Conservation (phyloP, 192 early-diverging fungal species). For the Linderina pennispora region DNA sequence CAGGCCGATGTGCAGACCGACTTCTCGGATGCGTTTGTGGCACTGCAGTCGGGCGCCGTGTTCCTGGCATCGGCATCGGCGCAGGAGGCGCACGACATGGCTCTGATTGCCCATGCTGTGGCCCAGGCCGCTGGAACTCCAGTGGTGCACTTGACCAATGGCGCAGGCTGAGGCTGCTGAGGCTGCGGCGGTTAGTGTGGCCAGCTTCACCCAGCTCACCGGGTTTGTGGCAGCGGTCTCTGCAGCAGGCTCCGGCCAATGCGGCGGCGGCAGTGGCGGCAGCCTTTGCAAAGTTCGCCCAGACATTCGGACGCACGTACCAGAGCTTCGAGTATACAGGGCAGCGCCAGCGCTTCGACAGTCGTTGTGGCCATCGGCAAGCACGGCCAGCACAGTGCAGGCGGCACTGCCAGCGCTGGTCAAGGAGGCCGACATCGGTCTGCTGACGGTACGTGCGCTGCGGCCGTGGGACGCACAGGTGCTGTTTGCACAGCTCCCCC, state of each 20-base stretch:
- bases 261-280: slow-evolving; percentile 7
- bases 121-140: slow-evolving; percentile 55
- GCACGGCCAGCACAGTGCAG: slow-evolving; percentile 45
- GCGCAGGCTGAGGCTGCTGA: slow-evolving; percentile 54
- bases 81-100: slow-evolving; percentile 88
- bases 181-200: slow-evolving; percentile 47
- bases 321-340: slow-evolving; percentile 78
- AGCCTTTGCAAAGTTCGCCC: slow-evolving; percentile 39
- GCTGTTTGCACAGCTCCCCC: slow-evolving; percentile 64
- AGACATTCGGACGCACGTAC: slow-evolving; percentile 56
- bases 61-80: slow-evolving; percentile 67
- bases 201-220: slow-evolving; percentile 46
- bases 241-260: slow-evolving; percentile 4
- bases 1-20: slow-evolving; percentile 52
- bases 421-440: slow-evolving; percentile 50
- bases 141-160: slow-evolving; percentile 79
- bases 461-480: slow-evolving; percentile 79
- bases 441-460: slow-evolving; percentile 71
- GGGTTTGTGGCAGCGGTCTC: slow-evolving; percentile 27
- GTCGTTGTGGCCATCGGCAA: slow-evolving; percentile 77
- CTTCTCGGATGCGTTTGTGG: slow-evolving; percentile 66
- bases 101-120: slow-evolving; percentile 78
- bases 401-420: slow-evolving; percentile 46
- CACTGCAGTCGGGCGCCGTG: slow-evolving; percentile 72
- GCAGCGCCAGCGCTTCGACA: slow-evolving; percentile 60